Conservation (phyloP, 1,284 basidiomycete species). For the Trichosporon ovoides region DNA sequence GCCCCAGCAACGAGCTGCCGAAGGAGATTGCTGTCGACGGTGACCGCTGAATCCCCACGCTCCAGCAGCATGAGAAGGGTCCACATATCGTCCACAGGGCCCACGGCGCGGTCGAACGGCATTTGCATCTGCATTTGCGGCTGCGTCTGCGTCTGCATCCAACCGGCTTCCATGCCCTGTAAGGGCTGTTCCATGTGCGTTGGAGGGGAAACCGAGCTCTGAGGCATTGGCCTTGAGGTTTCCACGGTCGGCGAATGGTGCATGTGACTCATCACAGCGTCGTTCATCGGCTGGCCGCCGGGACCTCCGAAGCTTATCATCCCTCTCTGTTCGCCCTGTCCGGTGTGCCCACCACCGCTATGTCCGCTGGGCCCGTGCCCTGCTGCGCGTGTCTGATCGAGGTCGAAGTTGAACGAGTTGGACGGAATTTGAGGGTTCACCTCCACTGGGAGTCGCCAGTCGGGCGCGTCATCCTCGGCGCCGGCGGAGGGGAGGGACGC, state of each 20-base stretch:
- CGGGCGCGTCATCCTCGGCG: neutral
- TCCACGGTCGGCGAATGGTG: neutral
- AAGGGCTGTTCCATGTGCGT: neutral
- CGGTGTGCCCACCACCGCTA: neutral
- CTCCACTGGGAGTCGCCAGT: neutral
- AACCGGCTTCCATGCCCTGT: constrained; percentile 1
- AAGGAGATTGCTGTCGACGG: constrained; percentile 14
- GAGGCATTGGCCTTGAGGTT: neutral
- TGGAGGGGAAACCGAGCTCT: neutral
- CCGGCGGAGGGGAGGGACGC: neutral
- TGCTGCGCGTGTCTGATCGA: neutral
- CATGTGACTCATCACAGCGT: neutral
- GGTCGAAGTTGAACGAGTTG: neutral
- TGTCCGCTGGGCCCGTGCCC: neutral
- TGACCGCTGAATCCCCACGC: constrained; percentile 14
- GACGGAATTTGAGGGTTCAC: neutral
- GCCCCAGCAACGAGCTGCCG: constrained; percentile 11
- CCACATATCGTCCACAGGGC: constrained; percentile 13
- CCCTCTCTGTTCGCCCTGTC: neutral
- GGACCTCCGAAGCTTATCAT: no score
- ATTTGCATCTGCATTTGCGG: constrained; percentile 13
- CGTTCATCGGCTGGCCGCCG: neutral
- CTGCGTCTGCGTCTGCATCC: constrained; percentile 9
- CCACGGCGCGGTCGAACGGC: constrained; percentile 8
- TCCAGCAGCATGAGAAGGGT: constrained; percentile 14